These are phyloP conservation scores for Lentinula boryana DNA, from an alignment of 768 basidiomycete species.

Conservation along the genomic window DNA sequence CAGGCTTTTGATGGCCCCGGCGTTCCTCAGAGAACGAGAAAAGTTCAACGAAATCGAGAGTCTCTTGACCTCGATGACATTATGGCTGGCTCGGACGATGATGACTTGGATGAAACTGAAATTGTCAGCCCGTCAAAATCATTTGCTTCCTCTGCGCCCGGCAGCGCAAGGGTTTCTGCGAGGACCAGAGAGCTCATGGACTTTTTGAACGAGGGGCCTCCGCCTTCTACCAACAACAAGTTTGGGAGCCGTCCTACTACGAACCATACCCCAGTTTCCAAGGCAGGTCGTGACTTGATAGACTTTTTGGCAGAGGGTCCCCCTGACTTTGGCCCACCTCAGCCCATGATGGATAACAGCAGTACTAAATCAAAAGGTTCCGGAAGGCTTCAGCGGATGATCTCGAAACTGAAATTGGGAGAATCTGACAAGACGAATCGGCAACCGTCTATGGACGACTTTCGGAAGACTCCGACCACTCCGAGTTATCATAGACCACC, in stretches of 20 bases:
- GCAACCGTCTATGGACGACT: constrained; percentile 17
- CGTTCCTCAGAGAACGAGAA: constrained; percentile 46
- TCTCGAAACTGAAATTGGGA: constrained; percentile 65
- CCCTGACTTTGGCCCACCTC: constrained; percentile 22
- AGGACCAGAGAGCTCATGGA: constrained; percentile 51
- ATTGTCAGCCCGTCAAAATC: constrained; percentile 13
- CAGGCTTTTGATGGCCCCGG: constrained; percentile 21
- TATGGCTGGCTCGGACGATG: constrained; percentile 66
- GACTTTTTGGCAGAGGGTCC: constrained; percentile 57
- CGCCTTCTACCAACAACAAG: constrained; percentile 38
- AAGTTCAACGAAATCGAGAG: constrained; percentile 51
- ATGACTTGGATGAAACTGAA: constrained; percentile 26
- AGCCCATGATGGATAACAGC: constrained; percentile 24
- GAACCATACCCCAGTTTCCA: constrained; percentile 29
- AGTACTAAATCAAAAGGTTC: constrained; percentile 34
- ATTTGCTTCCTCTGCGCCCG: constrained; percentile 5
- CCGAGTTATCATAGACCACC: constrained; percentile 16
- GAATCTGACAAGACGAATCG: constrained; percentile 28
- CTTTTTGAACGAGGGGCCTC: constrained; percentile 51
- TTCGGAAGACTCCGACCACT: constrained; percentile 21
- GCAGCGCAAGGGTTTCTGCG: constrained; percentile 25
- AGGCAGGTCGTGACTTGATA: constrained; percentile 42
- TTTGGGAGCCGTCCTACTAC: constrained; percentile 33
- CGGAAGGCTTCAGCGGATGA: constrained; percentile 74
- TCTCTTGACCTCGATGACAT: constrained; percentile 73